A percentile compares a stretch with the other conserved stretches of the same genome.
Evolutionary conservation across 305 asterid genomes (phyloP).

Genomic region (Ilex paraguariensis): DNA sequence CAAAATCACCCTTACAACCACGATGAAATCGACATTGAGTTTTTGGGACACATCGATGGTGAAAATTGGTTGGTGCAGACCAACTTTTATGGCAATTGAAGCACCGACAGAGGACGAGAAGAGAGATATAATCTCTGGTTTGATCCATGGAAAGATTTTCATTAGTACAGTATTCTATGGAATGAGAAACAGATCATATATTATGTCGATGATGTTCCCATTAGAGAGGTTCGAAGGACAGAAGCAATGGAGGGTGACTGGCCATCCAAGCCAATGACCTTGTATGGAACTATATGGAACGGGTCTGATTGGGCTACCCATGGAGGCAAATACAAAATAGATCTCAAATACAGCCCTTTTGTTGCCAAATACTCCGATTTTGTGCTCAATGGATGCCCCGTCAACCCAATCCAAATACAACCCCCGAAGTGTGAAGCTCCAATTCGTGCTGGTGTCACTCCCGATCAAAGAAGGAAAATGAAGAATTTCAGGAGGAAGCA

Average conservation of each 20-base stretch:
- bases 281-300: constrained; percentile 90
- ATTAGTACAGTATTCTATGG: constrained; percentile 69
- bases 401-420: constrained; percentile 59
- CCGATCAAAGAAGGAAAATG: constrained; percentile 39
- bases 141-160: constrained; percentile 80
- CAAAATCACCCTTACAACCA: constrained; percentile 29
- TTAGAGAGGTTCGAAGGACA: constrained; percentile 63
- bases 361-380: constrained; percentile 51
- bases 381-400: constrained; percentile 74
- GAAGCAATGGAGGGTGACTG: constrained; percentile 75
- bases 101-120: constrained; percentile 70
- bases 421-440: constrained; percentile 14
- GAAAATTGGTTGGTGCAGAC: constrained; percentile 84
- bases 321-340: constrained; percentile 68
- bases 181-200: constrained; percentile 55
- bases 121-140: constrained; percentile 86
- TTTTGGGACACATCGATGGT: constrained; percentile 76
- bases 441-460: constrained; percentile 30
- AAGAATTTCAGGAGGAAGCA: constrained; percentile 47
- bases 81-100: constrained; percentile 81
- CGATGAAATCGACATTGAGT: constrained; percentile 80
- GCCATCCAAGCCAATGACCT: constrained; percentile 82
- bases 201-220: constrained; percentile 71
- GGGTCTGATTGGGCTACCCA: constrained; percentile 86
- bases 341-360: constrained; percentile 73